phyloP scores from a whole-genome alignment of 179 eudicot species.

The Corrigiola litoralis region DNA sequence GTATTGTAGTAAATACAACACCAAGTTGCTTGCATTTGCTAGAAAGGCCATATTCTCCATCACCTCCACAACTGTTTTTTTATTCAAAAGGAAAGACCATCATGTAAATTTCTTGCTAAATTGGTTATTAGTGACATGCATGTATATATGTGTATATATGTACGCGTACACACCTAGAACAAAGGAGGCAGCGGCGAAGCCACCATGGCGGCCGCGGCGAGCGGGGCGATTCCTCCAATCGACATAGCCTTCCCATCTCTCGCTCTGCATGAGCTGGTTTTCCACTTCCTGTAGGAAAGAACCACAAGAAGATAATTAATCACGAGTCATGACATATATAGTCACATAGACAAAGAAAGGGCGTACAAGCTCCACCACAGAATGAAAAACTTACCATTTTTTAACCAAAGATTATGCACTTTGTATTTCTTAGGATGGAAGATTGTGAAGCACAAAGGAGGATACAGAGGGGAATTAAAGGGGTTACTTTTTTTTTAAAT shows the following conservation, averaged over 20 bases:
- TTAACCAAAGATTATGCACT: too few species aligned
- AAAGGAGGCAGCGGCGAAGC: constrained; percentile 62
- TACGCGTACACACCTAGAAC: constrained; percentile 43
- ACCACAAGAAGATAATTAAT: too few species aligned
- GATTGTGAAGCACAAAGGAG: constrained; percentile 2
- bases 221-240: constrained; percentile 66
- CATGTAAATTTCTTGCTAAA: background rate
- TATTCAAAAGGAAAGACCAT: background rate
- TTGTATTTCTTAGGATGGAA: background rate
- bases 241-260: constrained; percentile 58
- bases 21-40: constrained; percentile 93
- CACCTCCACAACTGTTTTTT: constrained; percentile 62
- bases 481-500: background rate
- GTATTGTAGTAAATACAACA: constrained; percentile 52
- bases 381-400: too few species aligned
- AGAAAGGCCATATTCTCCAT: constrained; percentile 86
- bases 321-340: background rate
- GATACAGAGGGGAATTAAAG: background rate
- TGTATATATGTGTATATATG: background rate
- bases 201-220: constrained; percentile 56
- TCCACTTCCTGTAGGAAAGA: constrained; percentile 45
- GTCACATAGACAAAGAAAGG: background rate
- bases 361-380: too few species aligned
- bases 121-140: background rate
- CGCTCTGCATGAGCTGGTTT: constrained; percentile 14